phyloP scores from a whole-genome alignment of 108 stramenopile species.

The Cyclostephanos tholiformis region DNA sequence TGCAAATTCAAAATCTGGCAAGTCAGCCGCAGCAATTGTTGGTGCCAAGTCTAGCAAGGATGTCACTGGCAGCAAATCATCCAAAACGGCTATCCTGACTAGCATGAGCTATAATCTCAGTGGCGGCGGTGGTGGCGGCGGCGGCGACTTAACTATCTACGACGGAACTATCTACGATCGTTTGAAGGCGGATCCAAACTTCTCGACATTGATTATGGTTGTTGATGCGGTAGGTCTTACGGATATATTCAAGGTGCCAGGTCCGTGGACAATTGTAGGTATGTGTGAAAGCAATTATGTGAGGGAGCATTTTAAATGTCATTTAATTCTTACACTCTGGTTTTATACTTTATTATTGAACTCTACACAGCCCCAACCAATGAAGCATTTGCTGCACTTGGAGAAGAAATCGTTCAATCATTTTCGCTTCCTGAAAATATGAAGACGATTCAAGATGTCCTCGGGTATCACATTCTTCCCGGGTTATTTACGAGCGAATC shows the following conservation, averaged over 20 bases:
- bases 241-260: not conserved
- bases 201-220: conserved; percentile 1
- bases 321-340: not conserved
- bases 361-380: conserved; percentile 51
- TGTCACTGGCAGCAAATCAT: not conserved
- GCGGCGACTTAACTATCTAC: no score
- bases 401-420: conserved; percentile 13
- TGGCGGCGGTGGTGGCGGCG: not conserved
- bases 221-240: conserved; percentile 7
- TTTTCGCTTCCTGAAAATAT: conserved; percentile 23
- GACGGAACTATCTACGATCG: conserved; percentile 1
- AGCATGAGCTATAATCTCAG: not conserved
- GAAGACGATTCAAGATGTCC: conserved; percentile 12
- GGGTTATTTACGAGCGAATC: not conserved
- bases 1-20: not conserved
- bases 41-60: conserved; percentile 7
- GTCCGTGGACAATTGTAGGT: conserved; percentile 9
- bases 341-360: not conserved
- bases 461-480: conserved; percentile 49
- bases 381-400: conserved; percentile 49
- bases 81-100: not conserved
- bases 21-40: not conserved
- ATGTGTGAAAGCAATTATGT: not conserved
- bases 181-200: not conserved
- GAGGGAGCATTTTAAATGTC: not conserved